Percentiles rank a stretch among this genome's conserved stretches.
These are phyloP conservation scores for Hibiscus mutabilis DNA, from an alignment of 345 rosid species.

Conservation along the genomic window DNA sequence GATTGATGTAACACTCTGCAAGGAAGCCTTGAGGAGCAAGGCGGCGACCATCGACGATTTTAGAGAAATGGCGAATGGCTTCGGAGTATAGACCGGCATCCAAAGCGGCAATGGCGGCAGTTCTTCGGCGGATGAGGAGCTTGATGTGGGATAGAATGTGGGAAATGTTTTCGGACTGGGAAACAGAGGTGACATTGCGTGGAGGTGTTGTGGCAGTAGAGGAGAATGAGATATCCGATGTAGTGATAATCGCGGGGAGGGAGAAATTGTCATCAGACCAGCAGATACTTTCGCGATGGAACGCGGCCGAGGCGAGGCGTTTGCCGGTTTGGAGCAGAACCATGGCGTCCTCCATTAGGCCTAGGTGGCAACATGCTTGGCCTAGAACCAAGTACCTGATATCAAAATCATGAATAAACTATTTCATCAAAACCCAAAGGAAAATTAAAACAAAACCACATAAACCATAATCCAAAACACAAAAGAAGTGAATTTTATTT, in stretches of 20 bases:
- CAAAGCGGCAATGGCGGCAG: slow-evolving; percentile 78
- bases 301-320: slow-evolving; percentile 88
- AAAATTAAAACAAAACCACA: slow-evolving; percentile 12
- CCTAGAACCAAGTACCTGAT: slow-evolving; percentile 73
- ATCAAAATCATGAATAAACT: not conserved
- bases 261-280: slow-evolving; percentile 93
- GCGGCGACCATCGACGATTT: slow-evolving; percentile 80
- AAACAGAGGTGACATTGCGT: slow-evolving; percentile 9
- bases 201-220: slow-evolving; percentile 35
- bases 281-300: slow-evolving; percentile 76
- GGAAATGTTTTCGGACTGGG: slow-evolving; percentile 51
- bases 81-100: slow-evolving; percentile 75
- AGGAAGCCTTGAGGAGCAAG: slow-evolving; percentile 88
- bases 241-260: slow-evolving; percentile 24
- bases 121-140: slow-evolving; percentile 76
- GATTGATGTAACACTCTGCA: slow-evolving; percentile 78
- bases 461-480: slow-evolving; percentile 2
- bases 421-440: slow-evolving; percentile 14
- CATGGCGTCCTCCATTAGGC: slow-evolving; percentile 97
- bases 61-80: slow-evolving; percentile 86
- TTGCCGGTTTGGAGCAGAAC: slow-evolving; percentile 86
- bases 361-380: slow-evolving; percentile 86
- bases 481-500: not conserved
- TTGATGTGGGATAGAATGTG: slow-evolving; percentile 78
- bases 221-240: slow-evolving; percentile 25